Evolutionary conservation across 495 filamentous ascomycete genomes (phyloP).

Genomic region (Aspergillus sclerotiicarbonarius): DNA sequence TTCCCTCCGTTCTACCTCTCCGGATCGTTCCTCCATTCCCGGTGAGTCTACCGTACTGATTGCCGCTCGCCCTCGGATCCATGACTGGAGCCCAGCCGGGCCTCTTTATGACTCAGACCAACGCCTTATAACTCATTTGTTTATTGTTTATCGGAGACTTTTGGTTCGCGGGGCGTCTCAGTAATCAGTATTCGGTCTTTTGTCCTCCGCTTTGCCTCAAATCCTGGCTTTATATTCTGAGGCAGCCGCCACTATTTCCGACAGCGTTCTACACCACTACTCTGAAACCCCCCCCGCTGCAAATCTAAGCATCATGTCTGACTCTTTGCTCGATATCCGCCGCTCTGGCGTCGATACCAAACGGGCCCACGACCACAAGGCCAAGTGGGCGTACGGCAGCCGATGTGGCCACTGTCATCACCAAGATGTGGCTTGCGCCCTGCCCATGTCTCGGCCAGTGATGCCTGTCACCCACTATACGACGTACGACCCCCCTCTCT

Average conservation of each 20-base stretch:
- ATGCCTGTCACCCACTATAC: constrained; percentile 19
- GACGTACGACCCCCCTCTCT: constrained; percentile 14
- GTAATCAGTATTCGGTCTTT: not conserved
- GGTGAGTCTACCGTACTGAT: not conserved
- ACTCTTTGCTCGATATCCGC: constrained; percentile 21
- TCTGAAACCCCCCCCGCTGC: too few relatives aligned
- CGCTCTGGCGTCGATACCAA: constrained; percentile 32
- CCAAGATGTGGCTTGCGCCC: constrained; percentile 6
- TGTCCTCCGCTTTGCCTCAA: not conserved
- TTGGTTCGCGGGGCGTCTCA: constrained; percentile 4
- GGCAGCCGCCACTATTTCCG: too few relatives aligned
- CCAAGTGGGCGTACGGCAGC: constrained; percentile 54
- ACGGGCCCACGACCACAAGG: constrained; percentile 50
- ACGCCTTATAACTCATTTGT: not conserved
- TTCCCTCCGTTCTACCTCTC: not conserved
- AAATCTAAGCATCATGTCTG: constrained; percentile 16
- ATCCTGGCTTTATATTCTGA: not conserved
- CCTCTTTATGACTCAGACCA: constrained; percentile 8
- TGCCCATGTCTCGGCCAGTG: constrained; percentile 29
- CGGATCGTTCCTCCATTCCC: not conserved
- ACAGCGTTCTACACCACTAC: too few relatives aligned
- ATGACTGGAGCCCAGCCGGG: constrained; percentile 5
- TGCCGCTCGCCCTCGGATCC: constrained; percentile 5
- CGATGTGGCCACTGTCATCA: constrained; percentile 14
- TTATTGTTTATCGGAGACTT: constrained; percentile 4